These are phyloP conservation scores for Penicillium simplicissimum DNA, from an alignment of 495 filamentous ascomycete genomes.

Conservation along the genomic window DNA sequence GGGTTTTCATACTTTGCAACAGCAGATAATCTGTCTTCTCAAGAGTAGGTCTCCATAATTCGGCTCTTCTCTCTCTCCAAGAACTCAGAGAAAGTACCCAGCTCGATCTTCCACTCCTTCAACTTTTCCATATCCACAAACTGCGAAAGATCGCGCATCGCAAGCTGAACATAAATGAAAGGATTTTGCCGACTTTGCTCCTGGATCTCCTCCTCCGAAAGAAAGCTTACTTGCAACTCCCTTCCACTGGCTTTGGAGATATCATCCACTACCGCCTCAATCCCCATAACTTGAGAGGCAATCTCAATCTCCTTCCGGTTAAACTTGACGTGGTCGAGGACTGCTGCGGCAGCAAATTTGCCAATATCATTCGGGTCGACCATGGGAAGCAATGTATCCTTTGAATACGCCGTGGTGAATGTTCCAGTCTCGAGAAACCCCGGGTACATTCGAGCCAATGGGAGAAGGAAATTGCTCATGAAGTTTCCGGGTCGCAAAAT, in stretches of 20 bases:
- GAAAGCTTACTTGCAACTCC: conserved; percentile 32
- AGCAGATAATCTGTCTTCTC: too few relatives aligned
- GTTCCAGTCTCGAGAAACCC: conserved; percentile 36
- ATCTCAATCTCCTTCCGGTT: conserved; percentile 39
- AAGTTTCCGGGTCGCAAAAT: conserved; percentile 49
- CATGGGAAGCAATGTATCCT: conserved; percentile 36
- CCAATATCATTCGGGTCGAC: conserved; percentile 53
- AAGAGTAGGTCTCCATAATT: conserved; percentile 13
- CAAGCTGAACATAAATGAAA: conserved; percentile 30
- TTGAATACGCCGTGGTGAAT: conserved; percentile 33
- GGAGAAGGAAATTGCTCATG: conserved; percentile 51
- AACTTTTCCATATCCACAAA: conserved; percentile 40
- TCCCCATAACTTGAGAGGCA: conserved; percentile 36
- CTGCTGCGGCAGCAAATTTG: conserved; percentile 43
- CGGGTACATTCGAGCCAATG: conserved; percentile 38
- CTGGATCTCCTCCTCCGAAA: conserved; percentile 42
- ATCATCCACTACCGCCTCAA: conserved; percentile 32
- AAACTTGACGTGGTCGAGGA: conserved; percentile 42
- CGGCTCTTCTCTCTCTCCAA: conserved; percentile 38
- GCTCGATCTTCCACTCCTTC: conserved; percentile 30
- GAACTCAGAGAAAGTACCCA: conserved; percentile 40
- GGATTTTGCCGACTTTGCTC: conserved; percentile 29
- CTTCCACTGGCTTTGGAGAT: conserved; percentile 35
- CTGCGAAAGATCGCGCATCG: conserved; percentile 30
- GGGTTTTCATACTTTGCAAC: too few relatives aligned